phyloP scores from a whole-genome alignment of 2,329 filamentous ascomycete species.

The Blastomyces percursus region DNA sequence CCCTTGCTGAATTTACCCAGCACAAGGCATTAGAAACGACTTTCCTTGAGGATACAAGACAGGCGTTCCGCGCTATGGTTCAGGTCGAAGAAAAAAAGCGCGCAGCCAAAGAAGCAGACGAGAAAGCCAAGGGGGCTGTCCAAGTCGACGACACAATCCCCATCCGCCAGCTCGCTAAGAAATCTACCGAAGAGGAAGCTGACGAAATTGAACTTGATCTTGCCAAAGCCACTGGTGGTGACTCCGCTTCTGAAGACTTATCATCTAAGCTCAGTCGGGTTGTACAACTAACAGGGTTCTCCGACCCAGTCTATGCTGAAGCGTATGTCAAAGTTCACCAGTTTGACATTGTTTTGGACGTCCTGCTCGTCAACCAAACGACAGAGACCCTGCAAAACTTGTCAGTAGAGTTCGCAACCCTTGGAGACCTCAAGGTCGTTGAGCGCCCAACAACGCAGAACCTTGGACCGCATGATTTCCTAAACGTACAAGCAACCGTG shows the following conservation, averaged over 20 bases:
- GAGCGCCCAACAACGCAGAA: constrained; percentile 95
- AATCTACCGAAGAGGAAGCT: constrained; percentile 67
- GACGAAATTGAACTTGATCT: constrained; percentile 85
- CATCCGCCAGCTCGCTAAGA: constrained; percentile 87
- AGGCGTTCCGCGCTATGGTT: constrained; percentile 95
- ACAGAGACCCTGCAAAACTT: constrained; percentile 93
- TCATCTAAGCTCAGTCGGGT: constrained; percentile 91
- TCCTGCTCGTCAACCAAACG: constrained; percentile 93
- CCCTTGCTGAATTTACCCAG: constrained; percentile 76
- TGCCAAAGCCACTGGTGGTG: constrained; percentile 87
- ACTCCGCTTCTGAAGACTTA: constrained; percentile 71
- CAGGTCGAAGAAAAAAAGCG: constrained; percentile 96
- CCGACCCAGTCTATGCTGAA: constrained; percentile 96
- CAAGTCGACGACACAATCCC: constrained; percentile 92
- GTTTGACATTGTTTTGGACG: constrained; percentile 95
- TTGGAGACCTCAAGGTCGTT: constrained; percentile 95
- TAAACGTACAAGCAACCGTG: constrained; percentile 97
- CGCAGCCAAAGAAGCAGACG: constrained; percentile 81
- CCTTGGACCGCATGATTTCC: constrained; percentile 86
- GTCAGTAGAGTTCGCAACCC: constrained; percentile 94
- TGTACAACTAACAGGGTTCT: constrained; percentile 95
- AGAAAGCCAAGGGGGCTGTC: constrained; percentile 86
- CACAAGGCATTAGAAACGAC: constrained; percentile 85
- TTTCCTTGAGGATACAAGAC: constrained; percentile 87
- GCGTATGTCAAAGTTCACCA: constrained; percentile 98